Evolutionary conservation across 2,329 filamentous ascomycete genomes (phyloP).

Genomic region (Teratosphaeria pseudoeucalypti): DNA sequence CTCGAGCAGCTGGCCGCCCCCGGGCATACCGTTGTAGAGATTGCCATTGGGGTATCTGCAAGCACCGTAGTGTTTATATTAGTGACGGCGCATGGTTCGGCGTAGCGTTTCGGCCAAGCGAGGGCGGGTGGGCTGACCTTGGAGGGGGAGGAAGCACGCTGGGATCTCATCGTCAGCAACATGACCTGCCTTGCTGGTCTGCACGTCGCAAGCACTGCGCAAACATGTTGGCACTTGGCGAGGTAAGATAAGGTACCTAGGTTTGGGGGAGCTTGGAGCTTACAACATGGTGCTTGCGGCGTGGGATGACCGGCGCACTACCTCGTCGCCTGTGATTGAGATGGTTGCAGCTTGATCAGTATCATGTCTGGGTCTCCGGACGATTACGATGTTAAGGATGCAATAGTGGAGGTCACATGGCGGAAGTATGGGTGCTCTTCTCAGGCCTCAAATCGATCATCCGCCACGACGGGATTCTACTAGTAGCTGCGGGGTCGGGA

Average conservation of each 20-base stretch:
- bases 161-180: neutral
- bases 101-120: neutral
- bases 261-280: neutral
- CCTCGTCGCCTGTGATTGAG: neutral
- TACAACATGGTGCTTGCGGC: neutral
- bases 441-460: neutral
- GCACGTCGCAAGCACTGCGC: neutral
- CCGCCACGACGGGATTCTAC: neutral
- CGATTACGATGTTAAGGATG: neutral
- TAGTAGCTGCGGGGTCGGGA: neutral
- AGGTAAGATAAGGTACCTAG: neutral
- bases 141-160: neutral
- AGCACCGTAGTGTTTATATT: constrained; percentile 50
- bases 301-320: neutral
- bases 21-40: constrained; percentile 53
- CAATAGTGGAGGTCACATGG: neutral
- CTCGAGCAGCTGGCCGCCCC: constrained; percentile 69
- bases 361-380: neutral
- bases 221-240: neutral
- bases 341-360: neutral
- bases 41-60: constrained; percentile 60
- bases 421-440: neutral
- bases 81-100: neutral
- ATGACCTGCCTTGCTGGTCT: neutral
- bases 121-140: neutral